Evolutionary conservation across 768 basidiomycete genomes (phyloP).

Genomic region (Leccinum truebloodii): DNA sequence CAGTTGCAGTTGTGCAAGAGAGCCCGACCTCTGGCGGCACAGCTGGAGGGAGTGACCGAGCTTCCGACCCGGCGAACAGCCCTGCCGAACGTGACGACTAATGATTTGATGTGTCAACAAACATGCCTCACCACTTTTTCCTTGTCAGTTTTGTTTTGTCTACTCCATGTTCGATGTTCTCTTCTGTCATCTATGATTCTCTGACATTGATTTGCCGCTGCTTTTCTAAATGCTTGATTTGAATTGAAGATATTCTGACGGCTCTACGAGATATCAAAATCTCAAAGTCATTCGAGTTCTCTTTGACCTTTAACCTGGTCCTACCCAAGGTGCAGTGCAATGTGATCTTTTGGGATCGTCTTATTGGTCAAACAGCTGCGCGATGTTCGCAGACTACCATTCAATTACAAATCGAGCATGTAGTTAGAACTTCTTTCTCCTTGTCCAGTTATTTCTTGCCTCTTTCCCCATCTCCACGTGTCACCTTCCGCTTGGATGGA

Average conservation of each 20-base stretch:
- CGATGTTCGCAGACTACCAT: conserved; percentile 18
- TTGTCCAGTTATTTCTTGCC: neutral
- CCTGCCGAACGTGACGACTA: conserved; percentile 27
- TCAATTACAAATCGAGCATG: conserved; percentile 20
- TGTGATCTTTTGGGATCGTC: conserved; percentile 22
- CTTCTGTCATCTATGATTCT: conserved; percentile 13
- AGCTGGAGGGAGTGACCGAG: conserved; percentile 29
- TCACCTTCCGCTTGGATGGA: neutral
- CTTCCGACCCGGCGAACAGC: conserved; percentile 28
- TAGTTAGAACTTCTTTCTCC: neutral
- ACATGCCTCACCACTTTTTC: neutral
- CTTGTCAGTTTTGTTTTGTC: conserved; percentile 7
- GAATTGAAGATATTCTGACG: conserved; percentile 30
- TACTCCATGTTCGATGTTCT: conserved; percentile 13
- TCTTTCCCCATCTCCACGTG: neutral
- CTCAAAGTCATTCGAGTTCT: conserved; percentile 23
- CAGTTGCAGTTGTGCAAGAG: conserved; percentile 7
- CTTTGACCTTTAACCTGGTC: conserved; percentile 36
- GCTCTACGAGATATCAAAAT: conserved; percentile 21
- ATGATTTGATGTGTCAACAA: conserved; percentile 11
- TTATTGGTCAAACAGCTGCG: conserved; percentile 34
- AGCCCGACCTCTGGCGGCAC: conserved; percentile 27
- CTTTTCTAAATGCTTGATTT: conserved; percentile 13
- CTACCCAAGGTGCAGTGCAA: conserved; percentile 16
- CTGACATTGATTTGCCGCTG: neutral